Evolutionary conservation across 2,329 filamentous ascomycete genomes (phyloP).

Genomic region (Aspergillus japonicus): DNA sequence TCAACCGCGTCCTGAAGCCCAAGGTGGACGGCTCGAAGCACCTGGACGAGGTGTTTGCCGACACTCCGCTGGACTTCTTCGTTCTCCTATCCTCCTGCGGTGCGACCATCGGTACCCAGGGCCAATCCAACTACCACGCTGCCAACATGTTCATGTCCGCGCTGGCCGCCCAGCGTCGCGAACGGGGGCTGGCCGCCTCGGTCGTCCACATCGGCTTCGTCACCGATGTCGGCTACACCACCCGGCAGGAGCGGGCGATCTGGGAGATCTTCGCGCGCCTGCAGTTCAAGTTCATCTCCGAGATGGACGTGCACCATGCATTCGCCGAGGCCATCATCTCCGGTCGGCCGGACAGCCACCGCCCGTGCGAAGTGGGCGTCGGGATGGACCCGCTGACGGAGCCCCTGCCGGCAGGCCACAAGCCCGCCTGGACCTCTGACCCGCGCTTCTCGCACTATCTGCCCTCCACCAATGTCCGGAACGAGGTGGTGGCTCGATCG

Average conservation of each 20-base stretch:
- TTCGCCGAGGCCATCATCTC: constrained; percentile 49
- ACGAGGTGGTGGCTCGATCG: no score
- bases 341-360: constrained; percentile 33
- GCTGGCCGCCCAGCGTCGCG: constrained; percentile 23
- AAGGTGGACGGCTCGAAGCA: constrained; percentile 22
- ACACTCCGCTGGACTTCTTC: constrained; percentile 32
- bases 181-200: constrained; percentile 18
- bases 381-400: no score
- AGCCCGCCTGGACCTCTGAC: no score
- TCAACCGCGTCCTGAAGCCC: constrained; percentile 12
- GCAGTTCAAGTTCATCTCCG: neutral
- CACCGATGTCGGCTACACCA: constrained; percentile 19
- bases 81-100: constrained; percentile 43
- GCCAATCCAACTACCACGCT: constrained; percentile 42
- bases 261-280: constrained; percentile 7
- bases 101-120: constrained; percentile 36
- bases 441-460: no score
- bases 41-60: constrained; percentile 18
- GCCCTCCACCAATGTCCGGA: no score
- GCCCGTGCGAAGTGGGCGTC: no score
- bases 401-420: no score
- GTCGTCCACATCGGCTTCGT: constrained; percentile 27
- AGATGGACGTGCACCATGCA: constrained; percentile 28
- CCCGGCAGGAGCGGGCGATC: neutral
- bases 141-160: constrained; percentile 42